Evolutionary conservation across 768 basidiomycete genomes (phyloP), one percentile per base, ranked within the genome.

Genomic region (Heimioporus sp.): DNA sequence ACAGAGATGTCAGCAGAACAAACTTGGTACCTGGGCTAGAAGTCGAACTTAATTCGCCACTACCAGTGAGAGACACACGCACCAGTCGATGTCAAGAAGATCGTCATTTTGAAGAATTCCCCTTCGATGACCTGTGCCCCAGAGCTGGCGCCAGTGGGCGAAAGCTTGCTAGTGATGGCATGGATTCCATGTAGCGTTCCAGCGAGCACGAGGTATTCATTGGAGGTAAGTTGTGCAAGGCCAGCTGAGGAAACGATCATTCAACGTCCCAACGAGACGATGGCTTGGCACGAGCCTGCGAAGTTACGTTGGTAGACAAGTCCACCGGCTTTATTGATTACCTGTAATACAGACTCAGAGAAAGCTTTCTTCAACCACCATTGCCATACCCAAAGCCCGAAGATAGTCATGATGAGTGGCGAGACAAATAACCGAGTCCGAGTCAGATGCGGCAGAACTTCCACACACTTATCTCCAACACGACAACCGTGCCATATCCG

Each of bases 301-400:
- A 95, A 96, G 65, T 86, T 92, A 52, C 90, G 82, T 60, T 95
- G 89, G 73, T 95, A 98, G 40, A 98, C 88, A 32, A 98, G 80
- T 8, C 97, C 97, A 24, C 97, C 97, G 13, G 97, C 97, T 76
- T 98, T 98, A 72, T 98, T 98, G 64, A 98, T 96, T 51, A 98
- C 83, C 90, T 93, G 67, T 52, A 68, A 17, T 35, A 24, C 12
- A 41, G 21, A 24, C 46, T 55, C 40, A 46, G 62, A 42, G 35
- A 19, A 32, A 8, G 37, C 44, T 1, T 45, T 11, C 13, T 49
- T 36, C 43, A 47, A 15, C 32, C n/a, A 30, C 10, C 37, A 34
- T 46, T 46, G 39, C 65, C 76, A 47, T 73, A 89, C 90, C 90
- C 91, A 92, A 46, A 92, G 81, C 62, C 86, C 82, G 64, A 80